Evolutionary conservation across 2,329 filamentous ascomycete genomes (phyloP).

Genomic region (Nemania sp.): DNA sequence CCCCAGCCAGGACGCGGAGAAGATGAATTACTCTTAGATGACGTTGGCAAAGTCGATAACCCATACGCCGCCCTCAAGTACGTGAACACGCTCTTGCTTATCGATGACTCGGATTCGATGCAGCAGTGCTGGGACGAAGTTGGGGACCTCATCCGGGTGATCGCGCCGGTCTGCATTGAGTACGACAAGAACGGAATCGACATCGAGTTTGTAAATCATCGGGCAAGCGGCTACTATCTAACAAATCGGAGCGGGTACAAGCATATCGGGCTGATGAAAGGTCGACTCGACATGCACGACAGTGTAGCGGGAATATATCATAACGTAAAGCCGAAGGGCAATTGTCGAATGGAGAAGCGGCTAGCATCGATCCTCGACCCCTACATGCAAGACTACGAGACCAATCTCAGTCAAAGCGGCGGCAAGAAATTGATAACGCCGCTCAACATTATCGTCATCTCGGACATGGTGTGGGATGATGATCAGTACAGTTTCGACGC

Average conservation of each 20-base stretch:
- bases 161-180: constrained; percentile 69
- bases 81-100: constrained; percentile 75
- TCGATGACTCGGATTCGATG: constrained; percentile 77
- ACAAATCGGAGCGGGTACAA: constrained; percentile 30
- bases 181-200: constrained; percentile 73
- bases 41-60: constrained; percentile 48
- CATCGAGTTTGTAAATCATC: constrained; percentile 72
- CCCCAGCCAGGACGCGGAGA: neutral
- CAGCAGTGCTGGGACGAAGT: constrained; percentile 67
- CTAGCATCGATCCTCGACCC: constrained; percentile 29
- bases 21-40: constrained; percentile 4
- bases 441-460: constrained; percentile 76
- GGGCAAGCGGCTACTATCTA: constrained; percentile 12
- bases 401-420: neutral
- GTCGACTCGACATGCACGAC: constrained; percentile 32
- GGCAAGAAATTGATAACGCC: constrained; percentile 49
- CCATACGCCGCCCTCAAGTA: constrained; percentile 65
- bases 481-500: constrained; percentile 49
- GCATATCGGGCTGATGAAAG: constrained; percentile 32
- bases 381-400: constrained; percentile 29
- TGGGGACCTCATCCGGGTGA: constrained; percentile 61
- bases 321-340: constrained; percentile 32
- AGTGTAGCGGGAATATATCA: constrained; percentile 38
- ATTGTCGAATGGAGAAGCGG: constrained; percentile 27
- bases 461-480: constrained; percentile 69